phyloP scores from a whole-genome alignment of 1,284 basidiomycete species.

The Ceratobasidium sp. region DNA sequence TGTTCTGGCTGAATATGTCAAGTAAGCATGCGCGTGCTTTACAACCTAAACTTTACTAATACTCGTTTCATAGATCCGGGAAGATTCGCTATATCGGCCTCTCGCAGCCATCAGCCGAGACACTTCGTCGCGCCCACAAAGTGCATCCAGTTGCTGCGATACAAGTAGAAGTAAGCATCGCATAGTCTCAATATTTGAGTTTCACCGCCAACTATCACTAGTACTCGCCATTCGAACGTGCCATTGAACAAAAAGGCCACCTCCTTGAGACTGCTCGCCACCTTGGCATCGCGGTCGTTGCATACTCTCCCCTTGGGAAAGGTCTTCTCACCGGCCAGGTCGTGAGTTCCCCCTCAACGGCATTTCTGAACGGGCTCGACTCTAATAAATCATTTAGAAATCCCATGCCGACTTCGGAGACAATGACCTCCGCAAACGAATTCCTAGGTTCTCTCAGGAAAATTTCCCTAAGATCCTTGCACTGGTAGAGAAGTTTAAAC shows the following conservation, averaged over 20 bases:
- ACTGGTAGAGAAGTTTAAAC: conserved; percentile 56
- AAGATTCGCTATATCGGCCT: conserved; percentile 68
- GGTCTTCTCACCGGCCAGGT: conserved; percentile 51
- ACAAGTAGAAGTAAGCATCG: conserved; percentile 57
- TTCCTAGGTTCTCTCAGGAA: conserved; percentile 49
- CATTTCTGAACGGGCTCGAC: background rate
- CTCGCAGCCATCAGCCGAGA: conserved; percentile 64
- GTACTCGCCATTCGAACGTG: conserved; percentile 64
- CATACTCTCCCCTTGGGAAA: conserved; percentile 52
- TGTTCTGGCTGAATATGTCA: conserved; percentile 62
- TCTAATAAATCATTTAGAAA: background rate
- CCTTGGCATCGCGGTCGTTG: conserved; percentile 51
- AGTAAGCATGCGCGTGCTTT: conserved; percentile 48
- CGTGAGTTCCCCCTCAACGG: background rate
- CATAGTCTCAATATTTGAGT: too few relatives aligned
- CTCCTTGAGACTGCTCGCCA: conserved; percentile 56
- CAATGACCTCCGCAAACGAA: conserved; percentile 35
- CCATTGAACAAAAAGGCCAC: conserved; percentile 58
- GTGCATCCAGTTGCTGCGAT: conserved; percentile 66
- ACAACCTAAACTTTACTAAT: background rate
- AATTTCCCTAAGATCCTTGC: conserved; percentile 67
- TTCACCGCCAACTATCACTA: background rate
- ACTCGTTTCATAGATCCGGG: conserved; percentile 53
- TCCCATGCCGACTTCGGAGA: conserved; percentile 44
- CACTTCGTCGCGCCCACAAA: conserved; percentile 67